phyloP scores from a whole-genome alignment of 495 filamentous ascomycete genomes.

The Aspergillus sclerotiicarbonarius region DNA sequence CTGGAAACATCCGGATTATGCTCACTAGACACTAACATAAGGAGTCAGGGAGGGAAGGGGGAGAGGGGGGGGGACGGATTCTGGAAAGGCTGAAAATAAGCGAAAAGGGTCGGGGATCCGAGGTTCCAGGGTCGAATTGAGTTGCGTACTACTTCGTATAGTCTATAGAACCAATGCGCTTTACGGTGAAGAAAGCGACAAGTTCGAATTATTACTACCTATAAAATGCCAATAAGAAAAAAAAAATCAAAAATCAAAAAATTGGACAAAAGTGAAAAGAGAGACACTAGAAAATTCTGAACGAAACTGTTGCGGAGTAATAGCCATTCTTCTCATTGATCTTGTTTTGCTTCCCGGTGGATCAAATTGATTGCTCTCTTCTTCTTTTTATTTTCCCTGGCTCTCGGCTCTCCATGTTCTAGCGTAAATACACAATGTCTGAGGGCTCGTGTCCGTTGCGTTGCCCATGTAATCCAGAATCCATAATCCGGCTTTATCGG shows the following conservation, averaged over 20 bases:
- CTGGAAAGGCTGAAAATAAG: background rate
- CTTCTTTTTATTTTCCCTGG: slow-evolving; percentile 12
- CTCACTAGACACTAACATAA: background rate
- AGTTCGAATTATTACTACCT: background rate
- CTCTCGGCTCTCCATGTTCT: background rate
- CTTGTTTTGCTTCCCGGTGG: slow-evolving; percentile 20
- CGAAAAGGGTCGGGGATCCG: background rate
- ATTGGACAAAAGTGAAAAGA: slow-evolving; percentile 4
- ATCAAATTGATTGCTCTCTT: slow-evolving; percentile 10
- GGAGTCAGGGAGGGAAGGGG: background rate
- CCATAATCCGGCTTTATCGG: slow-evolving; percentile 14
- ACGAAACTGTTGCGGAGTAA: slow-evolving; percentile 2
- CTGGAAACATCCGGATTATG: background rate
- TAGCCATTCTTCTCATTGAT: background rate
- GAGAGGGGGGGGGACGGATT: background rate
- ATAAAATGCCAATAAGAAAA: background rate
- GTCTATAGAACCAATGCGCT: background rate
- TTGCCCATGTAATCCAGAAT: too few species aligned
- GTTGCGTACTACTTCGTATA: background rate
- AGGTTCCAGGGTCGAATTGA: background rate
- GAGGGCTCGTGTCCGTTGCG: background rate
- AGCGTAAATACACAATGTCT: background rate
- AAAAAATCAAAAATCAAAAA: slow-evolving; percentile 15
- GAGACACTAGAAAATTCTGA: background rate
- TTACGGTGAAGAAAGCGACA: background rate